Evolutionary conservation across 257 asterid genomes (phyloP), one percentile per base, ranked within the genome.

Genomic region (Avicennia marina): DNA sequence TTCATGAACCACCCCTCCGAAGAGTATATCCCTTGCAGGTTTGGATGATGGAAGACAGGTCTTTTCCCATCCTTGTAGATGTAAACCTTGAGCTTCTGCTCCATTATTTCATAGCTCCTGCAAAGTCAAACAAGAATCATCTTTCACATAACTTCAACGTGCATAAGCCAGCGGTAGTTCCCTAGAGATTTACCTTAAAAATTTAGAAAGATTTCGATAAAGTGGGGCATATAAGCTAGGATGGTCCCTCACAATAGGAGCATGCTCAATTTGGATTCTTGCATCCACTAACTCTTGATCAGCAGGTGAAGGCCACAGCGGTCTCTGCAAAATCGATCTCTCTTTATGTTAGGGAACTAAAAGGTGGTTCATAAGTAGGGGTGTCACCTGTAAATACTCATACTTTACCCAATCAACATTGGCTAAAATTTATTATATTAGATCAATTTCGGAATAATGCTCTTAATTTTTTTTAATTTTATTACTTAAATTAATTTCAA

Each of bases 1-100:
- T 82, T 85, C 87, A 88, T 76, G 77, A 88, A 88, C 95, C 95
- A 88, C 21, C 96, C 96, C 70, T 88, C 96, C 0, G 94, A 82
- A 29, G 95, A 90, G 25, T 88, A 88, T 71, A 85, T 88, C 58
- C 95, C 95, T 68, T 81, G 77, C 26, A 82, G 90, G 27, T 81
- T 76, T 18, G 94, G 84, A 25, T 72, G 81, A 65, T 88, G 96
- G 69, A 87, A 83, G 64, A 88, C 64, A 7, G 96, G 96, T 15
- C 67, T 68, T 63, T 83, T 75, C 4, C 96, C 96, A 72, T 85
- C 96, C 2, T 70, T 29, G 20, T 88, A 88, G 55, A 78, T 68
- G 60, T 82, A 88, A 44, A 88, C 84, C 78, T 85, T 85, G 42
- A 88, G 81, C 47, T 65, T 75, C 73, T 81, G 78, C 63, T 88